phyloP scores from a whole-genome alignment of 768 basidiomycete genomes.

The Chlorophyllum brunneum region DNA sequence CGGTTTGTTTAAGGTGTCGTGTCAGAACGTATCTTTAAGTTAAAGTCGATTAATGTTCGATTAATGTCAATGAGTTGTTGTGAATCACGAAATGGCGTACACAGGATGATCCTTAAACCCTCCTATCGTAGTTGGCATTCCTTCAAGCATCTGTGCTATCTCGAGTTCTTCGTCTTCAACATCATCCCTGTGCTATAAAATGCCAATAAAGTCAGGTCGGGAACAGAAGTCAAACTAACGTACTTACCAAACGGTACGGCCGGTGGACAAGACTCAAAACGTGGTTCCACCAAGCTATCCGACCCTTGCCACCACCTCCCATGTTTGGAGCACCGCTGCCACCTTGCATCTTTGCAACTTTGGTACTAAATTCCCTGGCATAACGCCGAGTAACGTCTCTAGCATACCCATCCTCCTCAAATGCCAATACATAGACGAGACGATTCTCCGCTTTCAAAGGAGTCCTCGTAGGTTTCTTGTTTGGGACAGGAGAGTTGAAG shows the following conservation, averaged over 20 bases:
- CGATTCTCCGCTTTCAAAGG: slow-evolving; percentile 57
- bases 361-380: slow-evolving; percentile 74
- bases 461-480: slow-evolving; percentile 5
- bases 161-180: slow-evolving; percentile 89
- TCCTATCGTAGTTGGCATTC: slow-evolving; percentile 85
- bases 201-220: slow-evolving; percentile 16
- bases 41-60: background rate
- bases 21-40: slow-evolving; percentile 65
- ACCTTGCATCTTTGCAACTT: slow-evolving; percentile 76
- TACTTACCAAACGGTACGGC: slow-evolving; percentile 77
- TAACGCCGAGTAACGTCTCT: slow-evolving; percentile 92
- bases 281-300: slow-evolving; percentile 83
- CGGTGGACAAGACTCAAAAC: slow-evolving; percentile 61
- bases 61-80: background rate
- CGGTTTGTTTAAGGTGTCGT: slow-evolving; percentile 84
- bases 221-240: slow-evolving; percentile 12
- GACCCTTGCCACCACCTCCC: slow-evolving; percentile 50
- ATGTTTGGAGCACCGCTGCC: slow-evolving; percentile 38
- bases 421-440: slow-evolving; percentile 89
- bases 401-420: slow-evolving; percentile 92
- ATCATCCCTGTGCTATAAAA: slow-evolving; percentile 79
- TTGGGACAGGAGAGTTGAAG: slow-evolving; percentile 10
- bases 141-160: slow-evolving; percentile 73
- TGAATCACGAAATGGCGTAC: slow-evolving; percentile 33
- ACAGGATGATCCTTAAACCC: slow-evolving; percentile 97